Percentiles rank a stretch among this genome's conserved stretches.
Conservation (phyloP, 1,284 basidiomycete species). For the Kalmanozyma brasiliensis region DNA sequence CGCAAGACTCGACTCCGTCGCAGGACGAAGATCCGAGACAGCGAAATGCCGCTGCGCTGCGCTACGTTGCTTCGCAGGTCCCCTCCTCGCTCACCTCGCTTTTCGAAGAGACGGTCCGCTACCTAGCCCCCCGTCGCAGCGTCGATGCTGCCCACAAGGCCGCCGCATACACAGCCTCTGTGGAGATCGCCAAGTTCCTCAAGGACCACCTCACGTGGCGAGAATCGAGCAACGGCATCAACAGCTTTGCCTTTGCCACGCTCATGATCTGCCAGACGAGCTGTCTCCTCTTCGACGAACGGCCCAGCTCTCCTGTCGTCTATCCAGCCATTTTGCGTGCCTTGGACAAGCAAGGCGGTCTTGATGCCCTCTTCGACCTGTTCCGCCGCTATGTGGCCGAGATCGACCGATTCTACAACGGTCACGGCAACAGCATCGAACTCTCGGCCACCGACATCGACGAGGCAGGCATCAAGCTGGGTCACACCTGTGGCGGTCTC, state of each 20-base stretch:
- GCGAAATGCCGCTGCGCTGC: slow-evolving; percentile 70
- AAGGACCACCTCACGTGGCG: slow-evolving; percentile 77
- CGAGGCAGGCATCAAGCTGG: slow-evolving; percentile 62
- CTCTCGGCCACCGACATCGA: slow-evolving; percentile 22
- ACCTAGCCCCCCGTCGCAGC: slow-evolving; percentile 81
- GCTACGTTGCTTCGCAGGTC: slow-evolving; percentile 82
- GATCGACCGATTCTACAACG: slow-evolving; percentile 74
- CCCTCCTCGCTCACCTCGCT: slow-evolving; percentile 83
- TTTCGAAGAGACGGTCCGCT: slow-evolving; percentile 88
- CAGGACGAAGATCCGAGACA: slow-evolving; percentile 32
- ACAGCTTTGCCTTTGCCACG: slow-evolving; percentile 71
- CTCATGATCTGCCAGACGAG: slow-evolving; percentile 80
- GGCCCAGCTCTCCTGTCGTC: slow-evolving; percentile 69
- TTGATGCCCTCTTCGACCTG: slow-evolving; percentile 77
- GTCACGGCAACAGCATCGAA: slow-evolving; percentile 43
- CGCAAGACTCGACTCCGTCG: slow-evolving; percentile 16
- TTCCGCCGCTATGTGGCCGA: slow-evolving; percentile 74
- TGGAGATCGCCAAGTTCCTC: slow-evolving; percentile 78
- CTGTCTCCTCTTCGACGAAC: slow-evolving; percentile 84
- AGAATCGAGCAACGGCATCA: slow-evolving; percentile 71
- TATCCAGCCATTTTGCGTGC: slow-evolving; percentile 83
- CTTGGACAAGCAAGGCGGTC: slow-evolving; percentile 79
- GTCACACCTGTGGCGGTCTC: slow-evolving; percentile 81
- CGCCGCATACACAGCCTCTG: slow-evolving; percentile 78
- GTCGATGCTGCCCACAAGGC: slow-evolving; percentile 81